phyloP scores from a whole-genome alignment of 306 rosid genomes.

The Corylus americana region DNA sequence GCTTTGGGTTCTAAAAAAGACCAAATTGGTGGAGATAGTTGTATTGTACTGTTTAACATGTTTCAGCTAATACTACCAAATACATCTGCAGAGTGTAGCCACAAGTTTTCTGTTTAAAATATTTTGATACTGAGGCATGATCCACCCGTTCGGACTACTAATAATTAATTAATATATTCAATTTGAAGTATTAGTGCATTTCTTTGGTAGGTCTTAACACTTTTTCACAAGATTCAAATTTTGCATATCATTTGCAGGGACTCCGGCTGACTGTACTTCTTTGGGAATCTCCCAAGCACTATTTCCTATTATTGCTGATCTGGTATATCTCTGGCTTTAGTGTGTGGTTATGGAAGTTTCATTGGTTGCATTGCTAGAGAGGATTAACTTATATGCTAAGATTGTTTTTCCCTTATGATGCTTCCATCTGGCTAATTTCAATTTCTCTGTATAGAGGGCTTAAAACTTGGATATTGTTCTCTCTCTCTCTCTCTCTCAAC shows the following conservation, averaged over 20 bases:
- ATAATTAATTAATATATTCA: not conserved
- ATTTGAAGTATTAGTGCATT: not conserved
- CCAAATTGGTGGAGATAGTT: not conserved
- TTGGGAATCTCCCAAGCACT: conserved; percentile 74
- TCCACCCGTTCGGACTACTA: not conserved
- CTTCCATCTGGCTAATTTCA: not conserved
- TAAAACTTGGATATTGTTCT: not conserved
- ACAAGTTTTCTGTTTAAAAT: not conserved
- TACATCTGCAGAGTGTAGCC: conserved; percentile 2
- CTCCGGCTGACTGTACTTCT: conserved; percentile 93
- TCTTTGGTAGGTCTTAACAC: not conserved
- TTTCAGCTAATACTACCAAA: not conserved
- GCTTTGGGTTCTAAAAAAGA: not conserved
- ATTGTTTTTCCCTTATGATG: not conserved
- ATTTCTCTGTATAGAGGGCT: not conserved
- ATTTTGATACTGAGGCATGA: not conserved
- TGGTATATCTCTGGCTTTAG: conserved; percentile 41
- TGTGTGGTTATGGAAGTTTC: not conserved
- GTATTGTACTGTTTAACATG: not conserved
- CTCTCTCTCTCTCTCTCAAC: not conserved
- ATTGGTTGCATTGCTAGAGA: conserved; percentile 9
- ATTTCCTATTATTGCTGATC: conserved; percentile 70
- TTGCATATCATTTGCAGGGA: conserved; percentile 53
- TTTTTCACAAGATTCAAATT: not conserved
- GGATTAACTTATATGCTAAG: not conserved